phyloP scores from a whole-genome alignment of 306 rosid genomes.

The Citrullus colocynthis region DNA sequence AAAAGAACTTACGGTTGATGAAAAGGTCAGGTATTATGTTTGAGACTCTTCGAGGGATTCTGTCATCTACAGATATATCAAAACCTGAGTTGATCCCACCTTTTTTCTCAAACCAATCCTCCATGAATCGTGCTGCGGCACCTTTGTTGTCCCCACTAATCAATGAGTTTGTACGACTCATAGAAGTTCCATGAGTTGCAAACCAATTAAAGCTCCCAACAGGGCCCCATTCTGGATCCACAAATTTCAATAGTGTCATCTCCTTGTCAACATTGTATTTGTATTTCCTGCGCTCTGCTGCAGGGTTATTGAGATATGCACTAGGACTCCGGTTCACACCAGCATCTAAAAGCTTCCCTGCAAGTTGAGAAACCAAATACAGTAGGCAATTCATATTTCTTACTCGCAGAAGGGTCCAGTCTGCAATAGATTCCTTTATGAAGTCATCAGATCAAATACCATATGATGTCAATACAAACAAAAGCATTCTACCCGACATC shows the following conservation, averaged over 20 bases:
- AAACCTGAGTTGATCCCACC: neutral
- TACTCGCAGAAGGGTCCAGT: neutral
- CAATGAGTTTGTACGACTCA: conserved; percentile 76
- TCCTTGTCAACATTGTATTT: conserved; percentile 73
- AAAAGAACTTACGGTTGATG: conserved; percentile 20
- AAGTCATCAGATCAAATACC: neutral
- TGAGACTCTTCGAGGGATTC: conserved; percentile 32
- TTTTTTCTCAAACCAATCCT: conserved; percentile 73
- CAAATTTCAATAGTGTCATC: conserved; percentile 81
- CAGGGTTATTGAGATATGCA: conserved; percentile 80
- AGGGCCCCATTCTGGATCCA: conserved; percentile 74
- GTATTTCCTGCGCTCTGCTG: conserved; percentile 53
- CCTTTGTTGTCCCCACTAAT: conserved; percentile 96
- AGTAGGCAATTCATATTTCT: neutral
- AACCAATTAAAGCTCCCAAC: conserved; percentile 90
- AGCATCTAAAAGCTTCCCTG: conserved; percentile 83
- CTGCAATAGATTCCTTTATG: neutral
- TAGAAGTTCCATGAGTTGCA: conserved; percentile 96
- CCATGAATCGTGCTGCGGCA: conserved; percentile 91
- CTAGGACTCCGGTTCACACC: conserved; percentile 90
- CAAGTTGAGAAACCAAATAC: conserved; percentile 16
- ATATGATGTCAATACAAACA: neutral
- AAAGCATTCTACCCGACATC: neutral
- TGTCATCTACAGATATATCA: conserved; percentile 6
- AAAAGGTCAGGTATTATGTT: conserved; percentile 15